Evolutionary conservation across 805 yeast species (phyloP), one percentile per base, ranked within the genome.

Genomic region (Saccharomycopsis sp.): DNA sequence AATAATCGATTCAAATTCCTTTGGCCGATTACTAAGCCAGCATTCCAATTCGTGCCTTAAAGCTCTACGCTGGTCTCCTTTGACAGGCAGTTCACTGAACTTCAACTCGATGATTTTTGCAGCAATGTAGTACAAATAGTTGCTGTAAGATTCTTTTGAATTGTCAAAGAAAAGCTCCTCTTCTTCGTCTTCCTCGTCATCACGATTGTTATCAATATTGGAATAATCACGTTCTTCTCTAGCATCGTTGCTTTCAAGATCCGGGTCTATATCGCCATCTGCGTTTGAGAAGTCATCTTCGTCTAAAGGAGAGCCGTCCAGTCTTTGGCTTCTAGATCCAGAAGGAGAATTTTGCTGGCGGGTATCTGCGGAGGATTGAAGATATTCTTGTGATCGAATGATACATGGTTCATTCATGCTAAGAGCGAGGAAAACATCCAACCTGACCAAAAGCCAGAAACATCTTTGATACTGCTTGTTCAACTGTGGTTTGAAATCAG

Each of bases 371-470:
- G 37, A 7, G 12, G 37, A 5, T 44, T 44, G 18, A 44, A 44
- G 21, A 44, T 44, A 44, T 44, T 44, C 48, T 16, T 44, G 48
- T 5, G 48, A 18, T 18, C 16, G 18, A 44, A 44, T 16, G 21
- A 12, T 44, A 44, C 48, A 44, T 16, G 58, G 41, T 2, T 57
- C 57, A 23, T 54, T 54, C 15, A 37, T 51, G 29, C 34, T 21
- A 4, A 58, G 20, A 3, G 61, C 54, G 46, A 55, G 58, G 52
- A 50, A 52, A 8, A 60, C 4, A 37, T 60, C 63, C 23, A 60
- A n/a, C n/a, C 52, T 9, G 3, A 48, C 55, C 34, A 60, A 50
- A 7, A 51, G 16, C 63, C 57, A 58, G 24, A 60, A 60, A 16
- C 58, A 40, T 34, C 55, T 54, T 37, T 40, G 9, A 2, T 46